phyloP scores from a whole-genome alignment of 202 grass and related monocot species.

The Zizania palustris region DNA sequence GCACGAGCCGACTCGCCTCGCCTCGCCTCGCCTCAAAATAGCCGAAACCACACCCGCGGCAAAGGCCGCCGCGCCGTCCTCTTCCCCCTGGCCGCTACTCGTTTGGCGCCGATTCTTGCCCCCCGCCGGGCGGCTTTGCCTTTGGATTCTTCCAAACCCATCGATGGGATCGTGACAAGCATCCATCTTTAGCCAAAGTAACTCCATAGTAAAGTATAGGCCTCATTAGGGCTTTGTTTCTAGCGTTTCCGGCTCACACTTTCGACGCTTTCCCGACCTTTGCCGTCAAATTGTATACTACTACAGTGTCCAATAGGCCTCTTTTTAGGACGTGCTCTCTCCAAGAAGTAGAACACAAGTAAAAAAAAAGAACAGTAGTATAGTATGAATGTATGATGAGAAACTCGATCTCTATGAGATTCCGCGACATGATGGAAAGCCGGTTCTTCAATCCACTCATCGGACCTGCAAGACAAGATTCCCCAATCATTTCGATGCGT shows the following conservation, averaged over 20 bases:
- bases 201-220: neutral
- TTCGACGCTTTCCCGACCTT: slow-evolving; percentile 34
- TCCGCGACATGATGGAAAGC: slow-evolving; percentile 48
- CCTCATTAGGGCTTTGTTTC: slow-evolving; percentile 17
- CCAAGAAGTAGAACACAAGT: neutral
- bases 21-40: neutral
- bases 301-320: slow-evolving; percentile 8
- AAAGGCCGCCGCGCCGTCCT: neutral
- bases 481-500: slow-evolving; percentile 54
- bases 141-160: slow-evolving; percentile 65
- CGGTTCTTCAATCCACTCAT: slow-evolving; percentile 32
- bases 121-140: slow-evolving; percentile 9
- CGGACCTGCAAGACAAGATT: slow-evolving; percentile 40
- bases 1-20: neutral
- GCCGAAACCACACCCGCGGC: neutral
- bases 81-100: slow-evolving; percentile 41
- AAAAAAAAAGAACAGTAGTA: too few relatives aligned
- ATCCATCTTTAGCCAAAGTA: slow-evolving; percentile 39
- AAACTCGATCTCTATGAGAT: slow-evolving; percentile 35
- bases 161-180: slow-evolving; percentile 33
- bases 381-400: neutral
- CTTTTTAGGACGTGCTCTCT: slow-evolving; percentile 34
- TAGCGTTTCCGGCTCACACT: slow-evolving; percentile 36
- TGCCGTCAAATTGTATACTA: slow-evolving; percentile 7
- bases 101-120: slow-evolving; percentile 34